Percentiles rank a stretch among this genome's conserved stretches.
phyloP scores from a whole-genome alignment of 768 basidiomycete species.

The Leccinellum luteum region DNA sequence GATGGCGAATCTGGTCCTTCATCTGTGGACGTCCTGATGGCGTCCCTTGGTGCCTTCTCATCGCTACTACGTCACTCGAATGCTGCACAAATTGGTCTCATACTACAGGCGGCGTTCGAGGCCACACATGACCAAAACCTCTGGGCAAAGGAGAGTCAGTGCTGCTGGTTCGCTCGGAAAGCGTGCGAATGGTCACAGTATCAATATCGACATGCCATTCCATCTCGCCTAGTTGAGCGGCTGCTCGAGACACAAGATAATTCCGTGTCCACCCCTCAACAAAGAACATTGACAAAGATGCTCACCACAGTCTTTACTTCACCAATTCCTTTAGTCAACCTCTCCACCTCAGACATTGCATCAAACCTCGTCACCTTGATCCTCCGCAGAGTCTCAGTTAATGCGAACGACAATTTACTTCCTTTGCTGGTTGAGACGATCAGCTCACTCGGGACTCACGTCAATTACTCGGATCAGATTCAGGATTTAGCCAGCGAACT shows the following conservation, averaged over 20 bases:
- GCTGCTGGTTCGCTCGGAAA: conserved; percentile 77
- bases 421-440: conserved; percentile 72
- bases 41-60: conserved; percentile 68
- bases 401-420: conserved; percentile 63
- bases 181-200: conserved; percentile 88
- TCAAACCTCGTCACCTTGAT: conserved; percentile 74
- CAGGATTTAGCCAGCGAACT: conserved; percentile 88
- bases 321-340: conserved; percentile 77
- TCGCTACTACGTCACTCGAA: conserved; percentile 74
- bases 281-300: conserved; percentile 70
- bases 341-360: conserved; percentile 87
- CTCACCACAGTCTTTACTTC: conserved; percentile 81
- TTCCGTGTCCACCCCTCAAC: conserved; percentile 44
- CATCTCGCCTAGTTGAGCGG: conserved; percentile 78
- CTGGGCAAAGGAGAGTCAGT: conserved; percentile 71
- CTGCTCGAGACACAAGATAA: conserved; percentile 63
- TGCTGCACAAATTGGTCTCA: conserved; percentile 65
- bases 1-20: conserved; percentile 87
- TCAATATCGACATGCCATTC: conserved; percentile 89
- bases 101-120: conserved; percentile 72
- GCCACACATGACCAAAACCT: conserved; percentile 57
- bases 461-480: conserved; percentile 96
- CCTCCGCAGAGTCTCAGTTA: conserved; percentile 62
- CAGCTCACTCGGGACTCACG: conserved; percentile 81
- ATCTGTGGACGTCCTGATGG: conserved; percentile 67